Percentiles rank a stretch among this genome's conserved stretches.
Evolutionary conservation across 805 yeast species (phyloP).

Genomic region (Priceomyces medius): DNA sequence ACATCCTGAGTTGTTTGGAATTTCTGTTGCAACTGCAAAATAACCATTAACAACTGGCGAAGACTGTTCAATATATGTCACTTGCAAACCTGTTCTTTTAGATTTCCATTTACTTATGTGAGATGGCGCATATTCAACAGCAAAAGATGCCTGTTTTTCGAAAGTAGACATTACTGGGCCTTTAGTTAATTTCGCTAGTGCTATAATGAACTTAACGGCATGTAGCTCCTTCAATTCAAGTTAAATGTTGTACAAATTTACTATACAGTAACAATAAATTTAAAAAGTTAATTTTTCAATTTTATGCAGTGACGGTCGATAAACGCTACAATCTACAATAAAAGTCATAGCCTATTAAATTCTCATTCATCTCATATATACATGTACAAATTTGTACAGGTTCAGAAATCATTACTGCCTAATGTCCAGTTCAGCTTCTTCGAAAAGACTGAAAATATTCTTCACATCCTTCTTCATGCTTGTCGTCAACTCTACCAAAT

Average conservation of each 20-base stretch:
- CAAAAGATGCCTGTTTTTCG: slow-evolving; percentile 44
- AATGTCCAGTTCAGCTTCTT: slow-evolving; percentile 46
- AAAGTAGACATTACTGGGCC: slow-evolving; percentile 13
- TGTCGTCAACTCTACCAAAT: slow-evolving; percentile 57
- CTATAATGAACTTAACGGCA: background rate
- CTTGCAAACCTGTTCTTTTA: slow-evolving; percentile 74
- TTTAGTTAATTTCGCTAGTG: background rate
- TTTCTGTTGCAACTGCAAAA: slow-evolving; percentile 94
- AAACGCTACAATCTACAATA: no score
- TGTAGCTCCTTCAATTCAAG: background rate
- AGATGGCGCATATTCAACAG: slow-evolving; percentile 75
- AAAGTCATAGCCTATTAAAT: no score
- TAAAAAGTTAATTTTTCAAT: no score
- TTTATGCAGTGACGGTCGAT: no score
- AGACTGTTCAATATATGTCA: slow-evolving; percentile 72
- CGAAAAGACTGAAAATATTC: slow-evolving; percentile 54
- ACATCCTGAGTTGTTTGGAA: slow-evolving; percentile 79
- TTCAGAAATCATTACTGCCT: slow-evolving; percentile 7
- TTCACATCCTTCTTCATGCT: slow-evolving; percentile 72
- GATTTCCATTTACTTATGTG: slow-evolving; percentile 75
- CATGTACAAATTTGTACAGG: no score
- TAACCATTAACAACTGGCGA: slow-evolving; percentile 92
- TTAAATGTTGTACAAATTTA: background rate
- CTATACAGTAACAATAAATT: background rate
- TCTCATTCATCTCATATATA: no score